These are phyloP conservation scores for Ceratocystis ficicola DNA, from an alignment of 2,329 filamentous ascomycete genomes.

Conservation along the genomic window DNA sequence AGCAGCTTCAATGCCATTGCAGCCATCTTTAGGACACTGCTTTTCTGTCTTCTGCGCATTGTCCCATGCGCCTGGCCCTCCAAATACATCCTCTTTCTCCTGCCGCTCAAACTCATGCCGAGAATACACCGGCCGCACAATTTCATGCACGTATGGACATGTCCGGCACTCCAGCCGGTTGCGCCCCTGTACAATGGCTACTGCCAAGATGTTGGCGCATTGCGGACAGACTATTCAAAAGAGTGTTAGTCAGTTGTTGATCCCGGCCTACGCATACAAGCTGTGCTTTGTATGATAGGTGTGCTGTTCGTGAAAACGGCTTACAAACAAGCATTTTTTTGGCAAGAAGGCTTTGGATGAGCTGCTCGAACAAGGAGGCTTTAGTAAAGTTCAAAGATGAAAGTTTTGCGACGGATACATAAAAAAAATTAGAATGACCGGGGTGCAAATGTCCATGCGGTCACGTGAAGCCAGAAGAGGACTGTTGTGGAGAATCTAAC, in stretches of 20 bases:
- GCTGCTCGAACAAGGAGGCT: not conserved
- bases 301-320: slow-evolving; percentile 18
- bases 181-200: slow-evolving; percentile 45
- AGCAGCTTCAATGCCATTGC: slow-evolving; percentile 72
- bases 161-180: slow-evolving; percentile 94
- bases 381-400: not conserved
- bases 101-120: slow-evolving; percentile 79
- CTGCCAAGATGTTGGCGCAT: slow-evolving; percentile 73
- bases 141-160: slow-evolving; percentile 81
- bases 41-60: slow-evolving; percentile 76
- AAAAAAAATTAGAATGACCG: too few species aligned
- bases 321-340: slow-evolving; percentile 54
- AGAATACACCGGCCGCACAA: slow-evolving; percentile 65
- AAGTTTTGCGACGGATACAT: not conserved
- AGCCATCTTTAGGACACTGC: slow-evolving; percentile 71
- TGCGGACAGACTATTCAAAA: slow-evolving; percentile 60
- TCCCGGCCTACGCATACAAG: not conserved
- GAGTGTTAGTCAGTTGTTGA: slow-evolving; percentile 23
- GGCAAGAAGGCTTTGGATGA: not conserved
- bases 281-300: too few species aligned
- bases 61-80: slow-evolving; percentile 76
- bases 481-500: too few species aligned
- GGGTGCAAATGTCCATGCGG: too few species aligned
- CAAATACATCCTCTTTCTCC: slow-evolving; percentile 80
- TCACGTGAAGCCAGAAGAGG: not conserved